Conservation (phyloP, 73 alveolate species). For the Symbiodinium pilosum region DNA sequence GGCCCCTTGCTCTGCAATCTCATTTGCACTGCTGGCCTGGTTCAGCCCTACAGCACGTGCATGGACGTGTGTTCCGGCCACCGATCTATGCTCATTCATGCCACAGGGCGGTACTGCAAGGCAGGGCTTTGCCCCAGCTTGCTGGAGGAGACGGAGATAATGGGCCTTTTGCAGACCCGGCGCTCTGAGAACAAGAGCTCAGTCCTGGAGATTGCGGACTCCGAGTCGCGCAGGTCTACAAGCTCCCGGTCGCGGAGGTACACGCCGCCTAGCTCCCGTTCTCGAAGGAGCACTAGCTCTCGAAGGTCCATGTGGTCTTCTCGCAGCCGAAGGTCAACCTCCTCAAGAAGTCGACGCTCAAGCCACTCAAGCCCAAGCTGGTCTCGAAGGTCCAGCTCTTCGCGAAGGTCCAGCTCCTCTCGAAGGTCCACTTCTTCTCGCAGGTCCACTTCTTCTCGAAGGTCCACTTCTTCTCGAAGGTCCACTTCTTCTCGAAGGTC, state of each 20-base stretch:
- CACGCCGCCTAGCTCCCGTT: too few species aligned
- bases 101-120: background rate
- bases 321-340: background rate
- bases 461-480: background rate
- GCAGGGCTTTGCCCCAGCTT: background rate
- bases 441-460: background rate
- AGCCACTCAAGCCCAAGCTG: too few species aligned
- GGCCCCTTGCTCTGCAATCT: slow-evolving; percentile 2
- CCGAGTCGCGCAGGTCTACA: background rate
- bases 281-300: too few species aligned
- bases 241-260: background rate
- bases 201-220: background rate
- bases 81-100: background rate
- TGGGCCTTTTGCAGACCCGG: background rate
- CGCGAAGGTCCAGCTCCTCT: background rate
- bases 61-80: background rate
- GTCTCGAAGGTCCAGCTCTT: too few species aligned
- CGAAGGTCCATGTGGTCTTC: background rate
- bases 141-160: background rate
- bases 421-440: background rate
- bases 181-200: background rate
- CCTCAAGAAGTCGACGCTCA: background rate
- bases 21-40: background rate
- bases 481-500: background rate
- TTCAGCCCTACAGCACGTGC: background rate